Evolutionary conservation across 805 yeast genomes (phyloP).

Genomic region (Sugiyamaella valdiviana): DNA sequence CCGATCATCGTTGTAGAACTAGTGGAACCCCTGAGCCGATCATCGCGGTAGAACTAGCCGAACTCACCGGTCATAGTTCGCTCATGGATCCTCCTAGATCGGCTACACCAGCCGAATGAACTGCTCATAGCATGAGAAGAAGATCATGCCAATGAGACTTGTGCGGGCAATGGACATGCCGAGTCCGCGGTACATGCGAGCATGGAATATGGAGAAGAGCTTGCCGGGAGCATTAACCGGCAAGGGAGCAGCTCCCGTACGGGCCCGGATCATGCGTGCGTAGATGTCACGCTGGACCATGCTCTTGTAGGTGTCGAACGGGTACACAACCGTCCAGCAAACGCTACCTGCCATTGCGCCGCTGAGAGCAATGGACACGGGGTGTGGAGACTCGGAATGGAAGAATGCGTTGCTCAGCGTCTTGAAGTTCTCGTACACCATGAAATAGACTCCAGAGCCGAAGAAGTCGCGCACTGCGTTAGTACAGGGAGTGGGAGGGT

Average conservation of each 20-base stretch:
- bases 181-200: constrained; percentile 65
- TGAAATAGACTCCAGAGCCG: constrained; percentile 67
- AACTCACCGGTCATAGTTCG: too few relatives aligned
- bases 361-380: constrained; percentile 51
- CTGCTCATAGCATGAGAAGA: constrained; percentile 66
- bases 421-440: constrained; percentile 70
- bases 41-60: too few relatives aligned
- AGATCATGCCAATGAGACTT: constrained; percentile 64
- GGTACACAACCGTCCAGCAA: constrained; percentile 71
- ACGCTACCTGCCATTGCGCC: constrained; percentile 77
- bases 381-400: constrained; percentile 26
- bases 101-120: constrained; percentile 30
- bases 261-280: constrained; percentile 45
- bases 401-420: constrained; percentile 25
- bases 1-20: too few relatives aligned
- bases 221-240: constrained; percentile 33
- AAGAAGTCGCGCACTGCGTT: constrained; percentile 51
- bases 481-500: constrained; percentile 4
- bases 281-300: constrained; percentile 69
- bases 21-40: too few relatives aligned
- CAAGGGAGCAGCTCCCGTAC: constrained; percentile 30
- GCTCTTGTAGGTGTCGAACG: constrained; percentile 75
- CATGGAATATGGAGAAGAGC: constrained; percentile 34
- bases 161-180: constrained; percentile 71
- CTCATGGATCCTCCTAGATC: too few relatives aligned